Percentiles rank a stretch among this genome's conserved stretches.
phyloP scores from a whole-genome alignment of 331 rosid genomes.

The Stylosanthes scabra region DNA sequence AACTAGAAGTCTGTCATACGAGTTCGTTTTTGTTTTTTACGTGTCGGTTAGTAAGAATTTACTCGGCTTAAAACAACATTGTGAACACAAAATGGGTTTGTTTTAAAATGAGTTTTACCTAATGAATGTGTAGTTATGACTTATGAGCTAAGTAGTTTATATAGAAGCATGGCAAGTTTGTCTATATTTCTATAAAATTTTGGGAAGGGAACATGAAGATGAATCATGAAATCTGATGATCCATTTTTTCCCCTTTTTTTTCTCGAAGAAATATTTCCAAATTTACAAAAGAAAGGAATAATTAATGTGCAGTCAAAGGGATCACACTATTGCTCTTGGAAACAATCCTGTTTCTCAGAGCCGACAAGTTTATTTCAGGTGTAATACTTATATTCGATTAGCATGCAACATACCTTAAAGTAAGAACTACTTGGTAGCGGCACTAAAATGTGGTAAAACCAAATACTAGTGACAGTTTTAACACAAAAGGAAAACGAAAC shows the following conservation, averaged over 20 bases:
- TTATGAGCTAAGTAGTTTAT: slow-evolving; percentile 8
- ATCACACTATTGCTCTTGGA: slow-evolving; percentile 7
- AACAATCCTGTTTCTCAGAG: not conserved
- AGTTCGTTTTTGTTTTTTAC: not conserved
- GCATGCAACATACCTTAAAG: not conserved
- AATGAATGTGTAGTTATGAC: slow-evolving; percentile 15
- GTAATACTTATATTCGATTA: not conserved
- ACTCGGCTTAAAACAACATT: not conserved
- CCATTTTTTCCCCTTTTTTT: too few species aligned
- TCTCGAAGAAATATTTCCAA: not conserved
- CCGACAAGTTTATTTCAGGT: slow-evolving; percentile 16
- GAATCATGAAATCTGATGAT: not conserved
- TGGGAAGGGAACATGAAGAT: not conserved
- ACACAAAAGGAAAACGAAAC: slow-evolving; percentile 16
- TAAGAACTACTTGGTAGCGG: slow-evolving; percentile 8
- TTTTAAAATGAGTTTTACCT: slow-evolving; percentile 11
- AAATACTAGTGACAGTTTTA: not conserved
- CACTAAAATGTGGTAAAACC: slow-evolving; percentile 1
- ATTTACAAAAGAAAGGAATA: not conserved
- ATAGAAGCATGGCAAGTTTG: slow-evolving; percentile 10
- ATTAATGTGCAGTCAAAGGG: slow-evolving; percentile 1
- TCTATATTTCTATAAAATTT: slow-evolving; percentile 5
- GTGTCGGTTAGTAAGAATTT: not conserved
- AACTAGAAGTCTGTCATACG: slow-evolving; percentile 16
- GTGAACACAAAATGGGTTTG: slow-evolving; percentile 13